Conservation (phyloP, 306 rosid species). For the Fragaria vesca region DNA sequence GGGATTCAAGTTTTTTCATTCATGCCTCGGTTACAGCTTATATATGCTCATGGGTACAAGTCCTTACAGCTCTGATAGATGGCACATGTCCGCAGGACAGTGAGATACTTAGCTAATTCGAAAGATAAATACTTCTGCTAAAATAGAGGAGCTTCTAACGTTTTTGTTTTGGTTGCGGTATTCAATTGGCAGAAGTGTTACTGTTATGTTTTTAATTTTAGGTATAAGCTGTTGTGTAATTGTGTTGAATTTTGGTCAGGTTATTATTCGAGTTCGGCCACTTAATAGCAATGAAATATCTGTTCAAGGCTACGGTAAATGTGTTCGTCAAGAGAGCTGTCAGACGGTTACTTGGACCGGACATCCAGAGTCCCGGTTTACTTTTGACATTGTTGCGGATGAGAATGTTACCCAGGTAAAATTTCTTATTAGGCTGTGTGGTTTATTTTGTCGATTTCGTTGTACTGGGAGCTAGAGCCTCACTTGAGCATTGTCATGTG, state of each 20-base stretch:
- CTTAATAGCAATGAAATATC: conserved; percentile 78
- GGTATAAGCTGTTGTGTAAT: background rate
- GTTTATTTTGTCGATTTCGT: background rate
- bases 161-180: background rate
- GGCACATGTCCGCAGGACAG: too few relatives aligned
- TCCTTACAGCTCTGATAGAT: too few relatives aligned
- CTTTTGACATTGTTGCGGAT: conserved; percentile 94
- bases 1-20: too few relatives aligned
- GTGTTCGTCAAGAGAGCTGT: conserved; percentile 76
- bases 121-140: too few relatives aligned
- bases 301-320: conserved; percentile 78
- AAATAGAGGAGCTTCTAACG: too few relatives aligned
- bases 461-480: conserved; percentile 18
- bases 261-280: conserved; percentile 92
- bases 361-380: conserved; percentile 89
- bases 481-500: conserved; percentile 9
- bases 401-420: conserved; percentile 90
- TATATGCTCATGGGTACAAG: too few relatives aligned
- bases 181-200: background rate
- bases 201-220: background rate
- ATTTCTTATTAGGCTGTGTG: background rate
- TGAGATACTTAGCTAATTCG: too few relatives aligned
- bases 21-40: too few relatives aligned
- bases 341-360: conserved; percentile 89
- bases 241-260: conserved; percentile 38